Evolutionary conservation across 306 rosid genomes (phyloP), one percentile per base, ranked within the genome.

Genomic region (Urtica urens): DNA sequence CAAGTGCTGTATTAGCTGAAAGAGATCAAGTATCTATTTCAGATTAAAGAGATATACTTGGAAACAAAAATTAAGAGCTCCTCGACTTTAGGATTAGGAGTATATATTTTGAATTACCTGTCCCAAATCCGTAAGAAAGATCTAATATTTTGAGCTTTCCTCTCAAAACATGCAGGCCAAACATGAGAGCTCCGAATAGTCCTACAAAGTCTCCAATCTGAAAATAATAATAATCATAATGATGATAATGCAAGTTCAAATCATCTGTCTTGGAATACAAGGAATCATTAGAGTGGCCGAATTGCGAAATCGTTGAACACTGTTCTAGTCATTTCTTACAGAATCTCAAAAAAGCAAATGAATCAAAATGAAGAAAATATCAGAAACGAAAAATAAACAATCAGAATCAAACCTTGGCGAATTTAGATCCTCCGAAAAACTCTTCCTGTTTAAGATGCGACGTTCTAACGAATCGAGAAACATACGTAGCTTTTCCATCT

Each of bases 181-280:
- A 81, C 95, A 70, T 79, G 42, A 81, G 3, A 51, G 81, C 72
- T 64, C 97, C 95, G 34, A 74, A 67, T 13, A 77, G 60, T 40
- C 95, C 97, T 54, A 77, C 81, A 45, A 90, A 82, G 74, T 90
- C 97, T 68, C 95, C 97, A 60, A 81, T 41, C 95, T 90, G 82
- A 64, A 71, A 67, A 13, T 39, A 3, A 52, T 10, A 6, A n/a
- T n/a, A n/a, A n/a, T n/a, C n/a, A n/a, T n/a, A n/a, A n/a, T n/a
- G n/a, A n/a, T n/a, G n/a, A n/a, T n/a, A n/a, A n/a, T n/a, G n/a
- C 20, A 30, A 19, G 38, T n/a, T n/a, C n/a, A n/a, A n/a, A n/a
- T n/a, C n/a, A n/a, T n/a, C n/a, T n/a, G n/a, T n/a, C n/a, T n/a
- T n/a, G n/a, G n/a, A n/a, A n/a, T n/a, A n/a, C n/a, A n/a, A n/a